Base-by-base conservation (phyloP, 345 rosid genomes). In the Corchorus capsularis region DNA sequence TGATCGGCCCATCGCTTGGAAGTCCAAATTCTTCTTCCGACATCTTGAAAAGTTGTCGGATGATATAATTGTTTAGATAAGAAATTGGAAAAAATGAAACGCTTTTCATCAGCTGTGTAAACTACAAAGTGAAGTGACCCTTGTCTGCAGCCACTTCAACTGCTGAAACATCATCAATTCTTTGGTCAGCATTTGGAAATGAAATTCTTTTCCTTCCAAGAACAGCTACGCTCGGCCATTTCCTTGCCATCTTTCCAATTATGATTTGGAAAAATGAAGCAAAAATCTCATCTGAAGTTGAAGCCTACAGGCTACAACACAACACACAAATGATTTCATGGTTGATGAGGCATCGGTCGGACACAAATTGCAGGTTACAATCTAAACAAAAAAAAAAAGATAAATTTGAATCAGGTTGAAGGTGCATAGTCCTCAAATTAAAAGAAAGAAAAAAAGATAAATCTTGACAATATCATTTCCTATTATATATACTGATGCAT, bases 1-100 rank as follows among this genome's bases (percentile, higher is more conserved):
- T 76, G 69, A 79, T 82, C n/a, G 84, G 84, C 20, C 82, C 79
- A 27, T 70, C 62, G 2, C 63, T 77, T 14, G 83, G 61, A 5
- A 84, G 50, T 1, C 87, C 82, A 32, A 80, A 81, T 43, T 77
- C 87, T 75, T 87, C 85, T 75, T 79, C 88, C 8, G 85, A 76
- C 12, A 85, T 79, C 22, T 47, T 82, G 62, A 85, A 61, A 46
- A 87, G 80, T 45, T 85, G 83, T 73, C 74, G 74, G 52, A 85
- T 49, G 34, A 83, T n/a, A 5, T 55, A 52, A 57, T 75, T 76
- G 45, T 67, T 76, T 0, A 84, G 77, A 56, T 82, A 80, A 1
- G 45, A 10, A 15, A 35, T 64, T 22, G 68, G 68, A 17, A 34
- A 8, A 8, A 63, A 14, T 49, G 39, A 63, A 63, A 0, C 68